Evolutionary conservation across 768 basidiomycete genomes (phyloP).

Genomic region (Tylopilus intermedius): DNA sequence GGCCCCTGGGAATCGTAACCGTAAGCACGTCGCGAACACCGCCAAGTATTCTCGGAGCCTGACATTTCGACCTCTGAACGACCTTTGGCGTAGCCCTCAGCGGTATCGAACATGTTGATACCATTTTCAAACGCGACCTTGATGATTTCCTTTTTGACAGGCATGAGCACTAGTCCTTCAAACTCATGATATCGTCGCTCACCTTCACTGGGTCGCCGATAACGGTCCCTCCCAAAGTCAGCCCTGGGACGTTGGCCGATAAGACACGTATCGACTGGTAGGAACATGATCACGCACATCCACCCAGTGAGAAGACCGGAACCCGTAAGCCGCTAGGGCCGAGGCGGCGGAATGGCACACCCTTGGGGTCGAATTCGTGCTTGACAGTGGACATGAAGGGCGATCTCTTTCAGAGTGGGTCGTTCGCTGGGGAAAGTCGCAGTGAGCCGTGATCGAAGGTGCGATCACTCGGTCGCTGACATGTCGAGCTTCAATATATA

Average conservation of each 20-base stretch:
- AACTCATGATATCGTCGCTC: not conserved
- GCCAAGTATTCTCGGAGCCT: not conserved
- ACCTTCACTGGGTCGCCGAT: conserved; percentile 50
- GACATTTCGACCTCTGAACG: conserved; percentile 52
- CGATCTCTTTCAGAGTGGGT: not conserved
- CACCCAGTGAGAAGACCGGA: conserved; percentile 48
- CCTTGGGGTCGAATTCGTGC: conserved; percentile 36
- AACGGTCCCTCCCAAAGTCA: conserved; percentile 46
- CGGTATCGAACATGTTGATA: conserved; percentile 48
- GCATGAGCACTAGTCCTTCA: not conserved
- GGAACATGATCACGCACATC: conserved; percentile 31
- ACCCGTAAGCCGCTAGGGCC: conserved; percentile 46
- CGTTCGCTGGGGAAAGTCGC: not conserved
- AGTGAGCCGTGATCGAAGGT: not conserved
- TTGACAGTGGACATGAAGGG: conserved; percentile 22
- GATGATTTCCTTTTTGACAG: conserved; percentile 42
- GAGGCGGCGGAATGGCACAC: conserved; percentile 39
- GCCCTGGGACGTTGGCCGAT: conserved; percentile 25
- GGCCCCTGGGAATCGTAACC: conserved; percentile 32
- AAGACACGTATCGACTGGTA: not conserved
- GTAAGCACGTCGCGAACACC: not conserved
- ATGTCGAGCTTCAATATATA: not conserved
- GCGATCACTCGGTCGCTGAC: not conserved
- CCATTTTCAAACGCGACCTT: conserved; percentile 49
- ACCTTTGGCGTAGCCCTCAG: conserved; percentile 43